Base-by-base conservation (phyloP, 1,284 basidiomycete genomes). In the Naganishia albida region DNA sequence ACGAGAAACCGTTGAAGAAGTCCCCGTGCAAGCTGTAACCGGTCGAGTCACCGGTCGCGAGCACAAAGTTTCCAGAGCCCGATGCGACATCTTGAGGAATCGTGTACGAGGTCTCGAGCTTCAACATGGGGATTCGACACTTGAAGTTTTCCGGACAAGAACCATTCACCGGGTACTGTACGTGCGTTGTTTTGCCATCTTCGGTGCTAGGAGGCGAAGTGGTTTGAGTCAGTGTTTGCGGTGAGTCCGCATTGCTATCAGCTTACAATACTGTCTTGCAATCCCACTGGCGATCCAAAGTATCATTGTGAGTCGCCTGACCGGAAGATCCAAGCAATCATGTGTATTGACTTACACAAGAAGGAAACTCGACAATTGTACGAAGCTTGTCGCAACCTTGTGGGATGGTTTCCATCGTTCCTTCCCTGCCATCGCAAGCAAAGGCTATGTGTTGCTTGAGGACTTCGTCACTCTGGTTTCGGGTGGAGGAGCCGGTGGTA, bases 11-110 rank as follows among this genome's bases (percentile, higher is more conserved):
- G 28, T 60, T 59, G 64, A 65, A 59, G 40, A 65, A 65, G n/a
- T 60, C 64, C 15, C 64, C 64, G 55, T 65, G 64, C 38, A 65
- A n/a, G 23, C 64, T 46, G 16, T 59, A 65, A 10, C 64, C 64
- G 7, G 64, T 65, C 28, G 56, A 51, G 30, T 65, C 64, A 18
- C 64, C 64, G 26, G 49, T 65, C 1, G 64, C 39, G 3, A 65
- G 39, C 0, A 57, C 57, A 30, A 59, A 60, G 10, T 51, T 53
- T 7, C 64, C 64, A 8, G 46, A 55, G 3, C 56, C 56, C 7
- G 56, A 30, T 20, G 56, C 38, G 3, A 44, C 56, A 20, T 59
- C 46, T 44, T 20, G 15, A 3, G 28, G 56, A 28, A 48, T 34
- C 10, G 10, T 49, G 6, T 48, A 59, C 7, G 38, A 23, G 18